A percentile compares a stretch with the other conserved stretches of the same genome.
These are phyloP conservation scores for Penicillium sp. DNA, from an alignment of 2,329 filamentous ascomycete genomes.

Conservation along the genomic window DNA sequence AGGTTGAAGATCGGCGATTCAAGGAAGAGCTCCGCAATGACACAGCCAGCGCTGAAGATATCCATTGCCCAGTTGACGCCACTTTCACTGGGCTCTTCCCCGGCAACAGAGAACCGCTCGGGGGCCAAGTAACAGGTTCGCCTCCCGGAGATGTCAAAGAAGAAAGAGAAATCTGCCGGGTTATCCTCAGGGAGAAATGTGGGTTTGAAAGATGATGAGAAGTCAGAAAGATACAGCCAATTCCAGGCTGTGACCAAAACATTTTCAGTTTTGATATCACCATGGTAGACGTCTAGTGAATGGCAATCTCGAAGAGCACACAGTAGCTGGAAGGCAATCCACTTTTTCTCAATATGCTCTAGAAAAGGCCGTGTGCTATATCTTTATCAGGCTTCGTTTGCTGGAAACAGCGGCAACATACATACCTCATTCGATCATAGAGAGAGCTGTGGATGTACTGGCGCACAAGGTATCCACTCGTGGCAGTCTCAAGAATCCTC, in stretches of 20 bases:
- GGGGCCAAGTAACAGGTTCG: constrained; percentile 94
- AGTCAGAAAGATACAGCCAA: constrained; percentile 97
- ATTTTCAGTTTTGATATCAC: constrained; percentile 98
- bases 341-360: constrained; percentile 98
- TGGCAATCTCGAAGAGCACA: constrained; percentile 93
- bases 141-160: constrained; percentile 88
- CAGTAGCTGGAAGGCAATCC: constrained; percentile 92
- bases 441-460: constrained; percentile 96
- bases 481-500: constrained; percentile 84
- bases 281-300: constrained; percentile 83
- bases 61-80: constrained; percentile 92
- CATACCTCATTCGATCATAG: constrained; percentile 79
- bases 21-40: constrained; percentile 93
- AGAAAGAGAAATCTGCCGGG: constrained; percentile 95
- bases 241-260: constrained; percentile 98
- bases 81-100: constrained; percentile 62
- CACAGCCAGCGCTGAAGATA: constrained; percentile 93
- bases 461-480: constrained; percentile 86
- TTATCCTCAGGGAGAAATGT: constrained; percentile 94
- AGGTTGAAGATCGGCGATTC: constrained; percentile 97
- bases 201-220: constrained; percentile 92
- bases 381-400: constrained; percentile 25
- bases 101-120: constrained; percentile 78
- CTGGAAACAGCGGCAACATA: neutral
- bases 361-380: constrained; percentile 86